Evolutionary conservation across 345 rosid genomes (phyloP).

Genomic region (Camelina sativa): DNA sequence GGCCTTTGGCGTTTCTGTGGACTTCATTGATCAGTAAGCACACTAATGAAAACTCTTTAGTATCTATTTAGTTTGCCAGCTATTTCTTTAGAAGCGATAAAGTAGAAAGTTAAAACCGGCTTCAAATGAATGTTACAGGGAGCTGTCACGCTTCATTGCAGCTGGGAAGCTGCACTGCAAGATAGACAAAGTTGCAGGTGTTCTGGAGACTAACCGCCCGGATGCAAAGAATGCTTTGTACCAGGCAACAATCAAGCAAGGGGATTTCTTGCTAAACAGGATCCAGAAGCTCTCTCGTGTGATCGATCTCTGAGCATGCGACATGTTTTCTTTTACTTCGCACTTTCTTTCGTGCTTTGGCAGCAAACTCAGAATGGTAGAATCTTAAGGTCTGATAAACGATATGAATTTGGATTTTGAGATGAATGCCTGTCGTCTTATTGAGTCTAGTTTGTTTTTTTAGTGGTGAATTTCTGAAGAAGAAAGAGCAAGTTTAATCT

Average conservation of each 20-base stretch:
- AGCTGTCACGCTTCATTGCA: constrained; percentile 92
- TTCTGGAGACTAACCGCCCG: constrained; percentile 95
- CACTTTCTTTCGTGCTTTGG: constrained; percentile 18
- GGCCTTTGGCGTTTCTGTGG: constrained; percentile 94
- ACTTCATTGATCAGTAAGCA: constrained; percentile 94
- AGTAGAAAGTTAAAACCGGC: not conserved
- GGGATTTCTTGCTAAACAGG: constrained; percentile 92
- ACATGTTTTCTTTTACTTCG: constrained; percentile 25
- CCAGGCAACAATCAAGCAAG: constrained; percentile 99
- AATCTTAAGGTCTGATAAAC: constrained; percentile 25
- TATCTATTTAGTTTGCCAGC: not conserved
- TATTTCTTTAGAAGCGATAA: not conserved
- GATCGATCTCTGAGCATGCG: constrained; percentile 74
- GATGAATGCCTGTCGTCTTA: constrained; percentile 20
- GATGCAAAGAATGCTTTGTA: constrained; percentile 99
- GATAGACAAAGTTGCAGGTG: constrained; percentile 99
- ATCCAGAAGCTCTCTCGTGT: constrained; percentile 98
- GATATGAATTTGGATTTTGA: constrained; percentile 14
- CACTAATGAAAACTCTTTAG: not conserved
- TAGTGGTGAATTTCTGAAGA: constrained; percentile 25
- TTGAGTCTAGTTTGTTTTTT: constrained; percentile 27
- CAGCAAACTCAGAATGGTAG: constrained; percentile 7
- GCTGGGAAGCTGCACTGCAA: constrained; percentile 99
- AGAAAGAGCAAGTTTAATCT: constrained; percentile 22
- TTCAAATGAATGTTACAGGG: constrained; percentile 43